phyloP scores from a whole-genome alignment of 2,329 filamentous ascomycete genomes.

The Biscogniauxia mediterranea region DNA sequence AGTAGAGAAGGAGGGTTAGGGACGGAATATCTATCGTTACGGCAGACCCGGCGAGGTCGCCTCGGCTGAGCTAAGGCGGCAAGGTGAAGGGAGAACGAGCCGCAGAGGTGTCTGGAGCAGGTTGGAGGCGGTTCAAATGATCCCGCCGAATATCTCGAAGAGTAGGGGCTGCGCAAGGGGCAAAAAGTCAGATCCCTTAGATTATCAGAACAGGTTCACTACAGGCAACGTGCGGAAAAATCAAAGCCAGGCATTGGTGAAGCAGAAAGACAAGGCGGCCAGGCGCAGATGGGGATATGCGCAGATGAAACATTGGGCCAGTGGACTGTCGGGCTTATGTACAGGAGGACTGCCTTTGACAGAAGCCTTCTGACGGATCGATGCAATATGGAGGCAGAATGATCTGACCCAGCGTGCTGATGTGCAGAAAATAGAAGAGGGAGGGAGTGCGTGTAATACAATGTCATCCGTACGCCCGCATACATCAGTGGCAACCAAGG shows the following conservation, averaged over 20 bases:
- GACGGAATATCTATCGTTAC: constrained; percentile 26
- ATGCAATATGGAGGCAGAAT: background rate
- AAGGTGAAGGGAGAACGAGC: constrained; percentile 19
- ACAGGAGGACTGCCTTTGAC: constrained; percentile 11
- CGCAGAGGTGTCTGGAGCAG: constrained; percentile 22
- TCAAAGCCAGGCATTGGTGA: constrained; percentile 20
- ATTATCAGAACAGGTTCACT: constrained; percentile 14
- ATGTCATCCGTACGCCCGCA: background rate
- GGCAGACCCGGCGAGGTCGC: constrained; percentile 26
- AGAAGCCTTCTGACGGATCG: background rate
- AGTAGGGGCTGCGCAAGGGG: constrained; percentile 12
- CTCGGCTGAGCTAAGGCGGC: constrained; percentile 22
- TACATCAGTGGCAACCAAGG: background rate
- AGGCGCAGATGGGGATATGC: constrained; percentile 14
- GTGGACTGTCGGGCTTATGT: constrained; percentile 10
- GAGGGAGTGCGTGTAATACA: background rate
- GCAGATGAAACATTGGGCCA: constrained; percentile 22
- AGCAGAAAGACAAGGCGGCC: constrained; percentile 8
- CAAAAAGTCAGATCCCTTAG: constrained; percentile 21
- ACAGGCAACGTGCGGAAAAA: constrained; percentile 20
- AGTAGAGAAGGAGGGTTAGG: constrained; percentile 14
- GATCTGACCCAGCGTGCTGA: constrained; percentile 9
- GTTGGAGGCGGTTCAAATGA: constrained; percentile 12
- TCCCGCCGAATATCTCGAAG: constrained; percentile 13
- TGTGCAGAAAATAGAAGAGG: background rate